phyloP scores from a whole-genome alignment of 176 grass and related monocot species.

The Hordeum marinum region DNA sequence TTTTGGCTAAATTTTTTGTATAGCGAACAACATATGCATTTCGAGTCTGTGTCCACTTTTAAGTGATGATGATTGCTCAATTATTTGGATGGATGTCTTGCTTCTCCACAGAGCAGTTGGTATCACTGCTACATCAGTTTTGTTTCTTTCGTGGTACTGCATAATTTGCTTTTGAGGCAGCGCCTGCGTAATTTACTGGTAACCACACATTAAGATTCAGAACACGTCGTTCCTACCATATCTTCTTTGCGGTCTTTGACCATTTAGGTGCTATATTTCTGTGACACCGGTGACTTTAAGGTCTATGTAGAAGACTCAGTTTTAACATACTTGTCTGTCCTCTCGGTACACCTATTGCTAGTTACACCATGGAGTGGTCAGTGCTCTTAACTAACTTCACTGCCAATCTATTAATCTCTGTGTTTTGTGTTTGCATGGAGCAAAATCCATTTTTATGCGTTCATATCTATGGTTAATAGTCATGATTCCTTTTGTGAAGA shows the following conservation, averaged over 20 bases:
- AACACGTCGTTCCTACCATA: background rate
- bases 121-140: background rate
- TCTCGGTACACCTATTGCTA: background rate
- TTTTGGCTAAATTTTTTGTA: background rate
- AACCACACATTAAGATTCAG: background rate
- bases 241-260: background rate
- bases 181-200: background rate
- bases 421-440: background rate
- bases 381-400: background rate
- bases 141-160: background rate
- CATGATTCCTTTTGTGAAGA: background rate
- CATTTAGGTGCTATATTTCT: background rate
- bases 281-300: background rate
- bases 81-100: background rate
- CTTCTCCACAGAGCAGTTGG: background rate
- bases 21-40: background rate
- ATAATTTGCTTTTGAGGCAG: background rate
- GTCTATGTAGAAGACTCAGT: background rate
- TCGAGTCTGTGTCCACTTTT: background rate
- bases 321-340: background rate
- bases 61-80: conserved; percentile 1
- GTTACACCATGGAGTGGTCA: background rate
- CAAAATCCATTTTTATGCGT: background rate
- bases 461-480: conserved; percentile 20
- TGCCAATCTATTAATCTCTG: background rate